A percentile compares a stretch with the other conserved stretches of the same genome.
Conservation (phyloP, 108 stramenopile genomes). For the Nannochloropsis gaditana region DNA sequence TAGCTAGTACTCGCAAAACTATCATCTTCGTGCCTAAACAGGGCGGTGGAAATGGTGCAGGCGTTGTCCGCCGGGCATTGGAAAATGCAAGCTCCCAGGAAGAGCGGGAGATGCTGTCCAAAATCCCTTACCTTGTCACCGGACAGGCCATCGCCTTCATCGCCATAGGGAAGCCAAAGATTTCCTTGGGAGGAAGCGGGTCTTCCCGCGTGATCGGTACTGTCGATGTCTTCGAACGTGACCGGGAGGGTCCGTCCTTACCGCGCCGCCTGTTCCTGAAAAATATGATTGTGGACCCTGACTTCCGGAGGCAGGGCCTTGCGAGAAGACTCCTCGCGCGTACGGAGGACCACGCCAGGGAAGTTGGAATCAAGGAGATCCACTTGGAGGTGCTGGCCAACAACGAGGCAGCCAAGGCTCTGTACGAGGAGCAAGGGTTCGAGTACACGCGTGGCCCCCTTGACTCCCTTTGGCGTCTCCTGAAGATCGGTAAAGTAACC, state of each 20-base stretch:
- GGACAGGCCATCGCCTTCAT: not conserved
- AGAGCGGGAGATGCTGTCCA: not conserved
- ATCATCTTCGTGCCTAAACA: constrained; percentile 11
- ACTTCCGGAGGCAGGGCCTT: constrained; percentile 9
- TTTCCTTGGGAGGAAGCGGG: not conserved
- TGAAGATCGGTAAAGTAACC: not conserved
- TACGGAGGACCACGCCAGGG: not conserved
- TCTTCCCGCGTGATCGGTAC: not conserved
- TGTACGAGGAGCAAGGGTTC: not conserved
- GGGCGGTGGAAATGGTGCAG: not conserved
- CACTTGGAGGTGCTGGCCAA: not conserved
- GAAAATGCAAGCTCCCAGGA: not conserved
- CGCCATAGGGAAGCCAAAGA: not conserved
- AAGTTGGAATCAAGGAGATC: not conserved
- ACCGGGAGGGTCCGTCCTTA: not conserved
- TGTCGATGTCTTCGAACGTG: not conserved
- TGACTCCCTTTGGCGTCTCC: not conserved
- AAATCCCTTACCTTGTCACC: constrained; percentile 13
- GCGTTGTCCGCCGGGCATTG: not conserved
- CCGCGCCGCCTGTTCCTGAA: not conserved
- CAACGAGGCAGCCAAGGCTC: not conserved
- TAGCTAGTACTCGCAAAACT: not conserved
- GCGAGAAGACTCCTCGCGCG: not conserved
- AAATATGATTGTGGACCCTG: not conserved
- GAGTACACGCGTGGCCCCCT: not conserved